Base-by-base conservation (phyloP, 257 asterid genomes). In the Solanum commersonii region DNA sequence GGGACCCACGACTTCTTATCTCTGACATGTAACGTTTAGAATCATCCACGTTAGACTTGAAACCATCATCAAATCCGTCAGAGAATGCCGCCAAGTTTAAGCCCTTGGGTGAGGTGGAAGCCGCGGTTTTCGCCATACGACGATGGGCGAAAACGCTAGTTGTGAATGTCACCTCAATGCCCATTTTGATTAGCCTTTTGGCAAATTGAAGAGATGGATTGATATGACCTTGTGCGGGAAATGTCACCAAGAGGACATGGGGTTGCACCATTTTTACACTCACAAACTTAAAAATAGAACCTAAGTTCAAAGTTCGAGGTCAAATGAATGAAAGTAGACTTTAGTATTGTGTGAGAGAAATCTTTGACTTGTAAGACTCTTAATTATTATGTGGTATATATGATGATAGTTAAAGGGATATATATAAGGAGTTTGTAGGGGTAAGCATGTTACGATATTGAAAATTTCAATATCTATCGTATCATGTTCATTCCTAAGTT, bases 161-260 rank as follows among this genome's bases (percentile, higher is more conserved):
- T 1, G 29, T 27, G 29, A 27, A 27, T 27, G 29, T 27, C 29
- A 27, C 29, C 29, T 27, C 29, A 22, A 87, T 42, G 46, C 88
- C 91, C 59, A 87, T 31, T 37, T 59, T 35, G 4, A 88, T 56
- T 34, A 91, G 88, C 20, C 86, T 82, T 11, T 70, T 63, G 71
- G 92, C 93, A 13, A 91, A 87, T 35, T 87, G 91, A 27, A 91
- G 85, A 46, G 78, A 1, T 10, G 93, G 93, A 70, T 89, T 91
- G 8, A 91, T 84, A 68, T 91, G 92, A 63, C 93, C 93, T 72
- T 91, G 92, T 3, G 89, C 87, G 7, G 93, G 92, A 87, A 12
- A 89, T 11, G 86, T 71, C 42, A 88, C 42, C 0, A 91, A 38
- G 4, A 91, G 92, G 65, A 91, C 56, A 86, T 89, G 92, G 35